phyloP scores from a whole-genome alignment of 116 monocot species.

The Dioscorea cayenensis region DNA sequence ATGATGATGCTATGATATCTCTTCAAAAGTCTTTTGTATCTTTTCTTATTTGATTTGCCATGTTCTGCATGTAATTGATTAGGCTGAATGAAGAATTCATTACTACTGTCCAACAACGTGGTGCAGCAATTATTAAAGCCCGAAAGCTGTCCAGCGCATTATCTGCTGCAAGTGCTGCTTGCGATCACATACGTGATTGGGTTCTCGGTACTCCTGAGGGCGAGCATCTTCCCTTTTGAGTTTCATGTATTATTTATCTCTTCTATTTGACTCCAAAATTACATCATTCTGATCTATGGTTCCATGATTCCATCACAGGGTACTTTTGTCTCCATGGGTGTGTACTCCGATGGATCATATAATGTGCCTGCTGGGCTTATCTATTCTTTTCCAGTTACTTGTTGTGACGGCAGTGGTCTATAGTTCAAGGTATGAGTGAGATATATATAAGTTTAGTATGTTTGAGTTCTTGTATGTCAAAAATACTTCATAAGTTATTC shows the following conservation, averaged over 20 bases:
- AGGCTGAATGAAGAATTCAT: constrained; percentile 58
- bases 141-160: constrained; percentile 44
- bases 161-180: constrained; percentile 54
- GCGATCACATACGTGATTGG: constrained; percentile 56
- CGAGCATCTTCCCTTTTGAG: background rate
- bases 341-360: constrained; percentile 76
- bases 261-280: background rate
- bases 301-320: constrained; percentile 21
- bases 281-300: background rate
- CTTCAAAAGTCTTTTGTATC: background rate
- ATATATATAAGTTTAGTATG: too few relatives aligned
- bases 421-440: constrained; percentile 50
- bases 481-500: too few relatives aligned
- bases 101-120: constrained; percentile 49
- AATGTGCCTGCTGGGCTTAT: constrained; percentile 65
- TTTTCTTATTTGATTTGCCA: too few relatives aligned
- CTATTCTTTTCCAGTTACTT: constrained; percentile 68
- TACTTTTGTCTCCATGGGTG: constrained; percentile 73
- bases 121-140: constrained; percentile 60
- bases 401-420: constrained; percentile 54
- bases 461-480: too few relatives aligned
- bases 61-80: background rate
- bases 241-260: background rate
- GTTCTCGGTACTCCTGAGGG: constrained; percentile 49
- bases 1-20: background rate